These are phyloP conservation scores for Xylariaceae sp. DNA, from an alignment of 2,329 filamentous ascomycete genomes.

Conservation along the genomic window DNA sequence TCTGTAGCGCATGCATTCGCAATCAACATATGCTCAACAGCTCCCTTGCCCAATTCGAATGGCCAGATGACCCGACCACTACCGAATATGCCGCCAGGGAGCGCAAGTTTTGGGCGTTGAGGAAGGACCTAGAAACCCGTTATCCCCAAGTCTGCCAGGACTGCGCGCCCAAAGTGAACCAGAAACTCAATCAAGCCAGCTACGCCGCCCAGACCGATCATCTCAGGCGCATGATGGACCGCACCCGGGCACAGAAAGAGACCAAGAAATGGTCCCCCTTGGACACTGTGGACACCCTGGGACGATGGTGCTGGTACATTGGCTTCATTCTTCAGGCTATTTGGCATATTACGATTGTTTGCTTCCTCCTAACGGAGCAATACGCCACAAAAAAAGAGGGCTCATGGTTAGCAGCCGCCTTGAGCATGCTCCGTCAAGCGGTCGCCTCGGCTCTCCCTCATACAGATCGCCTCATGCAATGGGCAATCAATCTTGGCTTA, in stretches of 20 bases:
- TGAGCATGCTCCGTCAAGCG: slow-evolving; percentile 19
- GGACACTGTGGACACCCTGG: slow-evolving; percentile 42
- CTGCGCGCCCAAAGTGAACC: slow-evolving; percentile 73
- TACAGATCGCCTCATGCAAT: slow-evolving; percentile 41
- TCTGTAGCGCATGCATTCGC: slow-evolving; percentile 77
- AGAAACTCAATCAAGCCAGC: slow-evolving; percentile 65
- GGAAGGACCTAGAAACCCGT: slow-evolving; percentile 69
- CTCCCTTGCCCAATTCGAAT: slow-evolving; percentile 76
- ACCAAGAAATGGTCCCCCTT: slow-evolving; percentile 40
- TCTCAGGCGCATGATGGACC: slow-evolving; percentile 71
- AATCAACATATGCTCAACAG: slow-evolving; percentile 83
- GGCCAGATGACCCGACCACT: slow-evolving; percentile 61
- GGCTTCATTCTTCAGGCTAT: slow-evolving; percentile 36
- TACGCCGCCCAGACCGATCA: slow-evolving; percentile 86
- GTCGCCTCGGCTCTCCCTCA: slow-evolving; percentile 38
- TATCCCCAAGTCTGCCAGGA: slow-evolving; percentile 86
- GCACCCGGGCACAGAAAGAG: slow-evolving; percentile 47
- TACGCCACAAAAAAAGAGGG: slow-evolving; percentile 14
- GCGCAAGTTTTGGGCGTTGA: slow-evolving; percentile 66
- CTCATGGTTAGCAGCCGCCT: slow-evolving; percentile 13
- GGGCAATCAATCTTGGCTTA: slow-evolving; percentile 48
- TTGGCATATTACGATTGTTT: slow-evolving; percentile 47
- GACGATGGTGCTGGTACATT: slow-evolving; percentile 48
- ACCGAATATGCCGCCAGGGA: slow-evolving; percentile 69
- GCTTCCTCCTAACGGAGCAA: slow-evolving; percentile 21